Evolutionary conservation across 2,329 filamentous ascomycete genomes (phyloP).

Genomic region (Colletotrichum zoysiae): DNA sequence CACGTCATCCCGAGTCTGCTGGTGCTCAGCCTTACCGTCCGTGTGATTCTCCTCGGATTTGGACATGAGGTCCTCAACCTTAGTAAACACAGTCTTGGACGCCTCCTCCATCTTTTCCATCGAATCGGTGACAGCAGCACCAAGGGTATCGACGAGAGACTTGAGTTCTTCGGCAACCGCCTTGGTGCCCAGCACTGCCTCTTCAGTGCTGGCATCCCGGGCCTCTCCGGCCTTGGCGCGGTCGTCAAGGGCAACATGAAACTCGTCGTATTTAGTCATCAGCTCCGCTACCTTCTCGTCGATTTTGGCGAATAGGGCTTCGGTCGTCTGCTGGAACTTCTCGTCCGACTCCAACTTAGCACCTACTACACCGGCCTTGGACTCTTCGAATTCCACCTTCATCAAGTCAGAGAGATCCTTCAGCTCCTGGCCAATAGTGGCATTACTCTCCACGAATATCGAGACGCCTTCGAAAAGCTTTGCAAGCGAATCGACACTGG

Average conservation of each 20-base stretch:
- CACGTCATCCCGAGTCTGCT: constrained; percentile 84
- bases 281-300: constrained; percentile 80
- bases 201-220: constrained; percentile 78
- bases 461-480: constrained; percentile 76
- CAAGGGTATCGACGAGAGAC: constrained; percentile 86
- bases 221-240: constrained; percentile 80
- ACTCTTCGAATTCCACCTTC: constrained; percentile 88
- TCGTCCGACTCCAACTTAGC: constrained; percentile 87
- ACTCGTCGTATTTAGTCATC: constrained; percentile 88
- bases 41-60: constrained; percentile 82
- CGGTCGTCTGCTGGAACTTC: constrained; percentile 73
- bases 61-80: constrained; percentile 81
- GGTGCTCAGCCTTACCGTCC: constrained; percentile 82
- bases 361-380: constrained; percentile 82
- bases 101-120: constrained; percentile 90
- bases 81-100: constrained; percentile 86
- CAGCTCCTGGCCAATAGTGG: constrained; percentile 70
- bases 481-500: constrained; percentile 79
- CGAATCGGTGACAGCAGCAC: constrained; percentile 82
- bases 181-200: constrained; percentile 81
- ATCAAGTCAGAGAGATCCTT: constrained; percentile 81
- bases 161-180: constrained; percentile 88
- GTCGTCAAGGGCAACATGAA: constrained; percentile 79
- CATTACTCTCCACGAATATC: constrained; percentile 71
- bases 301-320: constrained; percentile 66